These are phyloP conservation scores for Buxus sempervirens DNA, from an alignment of 164 flowering plant species.

Conservation along the genomic window DNA sequence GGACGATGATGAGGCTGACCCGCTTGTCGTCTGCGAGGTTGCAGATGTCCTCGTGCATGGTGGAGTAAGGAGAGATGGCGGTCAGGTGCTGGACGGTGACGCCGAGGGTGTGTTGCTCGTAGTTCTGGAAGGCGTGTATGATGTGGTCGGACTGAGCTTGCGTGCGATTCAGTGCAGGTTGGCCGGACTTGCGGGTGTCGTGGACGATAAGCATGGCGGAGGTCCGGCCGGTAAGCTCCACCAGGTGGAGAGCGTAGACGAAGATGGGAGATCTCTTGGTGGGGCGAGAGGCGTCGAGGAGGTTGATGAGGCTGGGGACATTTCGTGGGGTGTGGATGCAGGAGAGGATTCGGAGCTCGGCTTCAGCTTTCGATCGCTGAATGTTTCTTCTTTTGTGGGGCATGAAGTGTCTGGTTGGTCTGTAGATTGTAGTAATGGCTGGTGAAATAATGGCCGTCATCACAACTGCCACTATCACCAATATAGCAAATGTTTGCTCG, in stretches of 20 bases:
- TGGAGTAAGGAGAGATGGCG: slow-evolving; percentile 28
- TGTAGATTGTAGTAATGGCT: slow-evolving; percentile 15
- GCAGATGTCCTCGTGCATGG: slow-evolving; percentile 42
- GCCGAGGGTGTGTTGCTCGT: slow-evolving; percentile 15
- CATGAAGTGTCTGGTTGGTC: slow-evolving; percentile 12
- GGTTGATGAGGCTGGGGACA: slow-evolving; percentile 25
- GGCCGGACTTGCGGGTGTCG: slow-evolving; percentile 16
- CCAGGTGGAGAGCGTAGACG: slow-evolving; percentile 24
- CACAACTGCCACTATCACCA: slow-evolving; percentile 20
- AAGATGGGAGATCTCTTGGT: slow-evolving; percentile 17
- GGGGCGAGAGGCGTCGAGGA: slow-evolving; percentile 26
- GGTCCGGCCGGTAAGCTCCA: slow-evolving; percentile 34
- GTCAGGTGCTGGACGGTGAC: slow-evolving; percentile 27
- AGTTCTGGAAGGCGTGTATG: slow-evolving; percentile 26
- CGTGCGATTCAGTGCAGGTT: slow-evolving; percentile 10
- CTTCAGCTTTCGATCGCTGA: slow-evolving; percentile 13
- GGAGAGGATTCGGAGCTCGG: slow-evolving; percentile 23
- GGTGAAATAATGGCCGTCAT: slow-evolving; percentile 25
- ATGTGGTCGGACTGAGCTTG: slow-evolving; percentile 31
- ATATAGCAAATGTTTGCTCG: slow-evolving; percentile 19
- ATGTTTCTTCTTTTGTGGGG: slow-evolving; percentile 24
- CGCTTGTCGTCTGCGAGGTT: slow-evolving; percentile 33
- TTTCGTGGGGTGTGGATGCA: slow-evolving; percentile 31
- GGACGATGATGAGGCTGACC: slow-evolving; percentile 27
- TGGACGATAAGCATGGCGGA: slow-evolving; percentile 37